phyloP scores from a whole-genome alignment of 441 rosid species.

The Gossypium davidsonii region DNA sequence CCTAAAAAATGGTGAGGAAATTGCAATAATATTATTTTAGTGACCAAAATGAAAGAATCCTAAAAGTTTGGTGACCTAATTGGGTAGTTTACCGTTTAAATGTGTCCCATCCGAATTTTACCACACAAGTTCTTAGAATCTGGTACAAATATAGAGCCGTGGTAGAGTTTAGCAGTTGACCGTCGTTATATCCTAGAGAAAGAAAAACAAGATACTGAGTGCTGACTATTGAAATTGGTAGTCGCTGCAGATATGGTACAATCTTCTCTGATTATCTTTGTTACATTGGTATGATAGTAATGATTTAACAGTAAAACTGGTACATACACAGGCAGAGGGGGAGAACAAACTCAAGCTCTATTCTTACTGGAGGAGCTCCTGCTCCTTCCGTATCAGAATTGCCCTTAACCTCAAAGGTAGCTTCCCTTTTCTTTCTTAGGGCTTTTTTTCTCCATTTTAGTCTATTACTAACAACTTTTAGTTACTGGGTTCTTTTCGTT shows the following conservation, averaged over 20 bases:
- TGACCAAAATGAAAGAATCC: too few species aligned
- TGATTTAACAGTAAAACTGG: neutral
- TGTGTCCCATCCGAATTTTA: too few species aligned
- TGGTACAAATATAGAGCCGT: neutral
- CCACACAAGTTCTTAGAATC: too few species aligned
- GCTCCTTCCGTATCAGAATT: constrained; percentile 39
- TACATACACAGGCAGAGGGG: neutral
- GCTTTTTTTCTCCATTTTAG: neutral
- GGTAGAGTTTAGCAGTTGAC: too few species aligned
- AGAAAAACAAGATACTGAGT: neutral
- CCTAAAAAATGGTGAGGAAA: too few species aligned
- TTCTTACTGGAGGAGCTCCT: constrained; percentile 44
- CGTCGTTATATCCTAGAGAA: neutral
- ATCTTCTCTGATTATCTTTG: neutral
- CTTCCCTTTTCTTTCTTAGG: neutral
- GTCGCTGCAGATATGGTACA: neutral
- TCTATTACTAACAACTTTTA: neutral
- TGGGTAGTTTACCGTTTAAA: too few species aligned
- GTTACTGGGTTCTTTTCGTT: neutral
- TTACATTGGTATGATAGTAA: neutral
- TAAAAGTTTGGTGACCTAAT: too few species aligned
- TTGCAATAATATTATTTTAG: too few species aligned
- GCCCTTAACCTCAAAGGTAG: constrained; percentile 49
- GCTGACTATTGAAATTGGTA: neutral
- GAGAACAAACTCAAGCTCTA: constrained; percentile 34